Evolutionary conservation across 2,329 filamentous ascomycete species (phyloP).

Genomic region (Penicillium sp.): DNA sequence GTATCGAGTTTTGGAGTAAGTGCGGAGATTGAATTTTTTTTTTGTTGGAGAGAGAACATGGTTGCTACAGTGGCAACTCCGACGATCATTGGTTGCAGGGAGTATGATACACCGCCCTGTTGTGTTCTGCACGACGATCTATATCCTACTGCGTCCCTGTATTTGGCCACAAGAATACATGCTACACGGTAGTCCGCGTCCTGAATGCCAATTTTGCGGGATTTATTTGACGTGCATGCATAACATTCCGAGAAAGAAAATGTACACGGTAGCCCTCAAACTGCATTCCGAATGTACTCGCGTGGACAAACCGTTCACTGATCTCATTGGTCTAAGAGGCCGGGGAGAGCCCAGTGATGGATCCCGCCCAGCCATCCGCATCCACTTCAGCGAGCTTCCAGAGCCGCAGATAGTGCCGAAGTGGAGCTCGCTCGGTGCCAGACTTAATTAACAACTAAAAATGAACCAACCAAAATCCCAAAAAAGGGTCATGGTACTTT

Average conservation of each 20-base stretch:
- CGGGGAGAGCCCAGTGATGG: slow-evolving; percentile 16
- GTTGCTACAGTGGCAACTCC: neutral
- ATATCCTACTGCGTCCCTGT: neutral
- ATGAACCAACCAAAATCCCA: neutral
- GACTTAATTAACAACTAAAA: slow-evolving; percentile 2
- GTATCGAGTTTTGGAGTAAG: slow-evolving; percentile 3
- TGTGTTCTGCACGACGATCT: neutral
- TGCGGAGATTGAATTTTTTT: neutral
- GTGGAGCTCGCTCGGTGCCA: slow-evolving; percentile 11
- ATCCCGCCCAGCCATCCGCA: slow-evolving; percentile 3
- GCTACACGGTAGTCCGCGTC: neutral
- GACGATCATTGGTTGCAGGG: neutral
- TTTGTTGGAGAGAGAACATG: neutral
- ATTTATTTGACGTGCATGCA: neutral
- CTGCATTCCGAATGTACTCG: slow-evolving; percentile 9
- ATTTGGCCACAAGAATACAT: neutral
- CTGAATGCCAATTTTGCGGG: neutral
- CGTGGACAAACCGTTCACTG: slow-evolving; percentile 4
- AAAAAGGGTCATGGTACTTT: neutral
- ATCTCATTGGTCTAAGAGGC: slow-evolving; percentile 18
- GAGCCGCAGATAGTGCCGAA: slow-evolving; percentile 29
- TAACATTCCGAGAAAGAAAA: slow-evolving; percentile 3
- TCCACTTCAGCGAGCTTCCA: slow-evolving; percentile 25
- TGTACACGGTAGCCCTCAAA: slow-evolving; percentile 21
- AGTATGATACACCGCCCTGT: neutral